These are phyloP conservation scores for Phaffomyces opuntiae DNA, from an alignment of 805 yeast species.

Conservation along the genomic window DNA sequence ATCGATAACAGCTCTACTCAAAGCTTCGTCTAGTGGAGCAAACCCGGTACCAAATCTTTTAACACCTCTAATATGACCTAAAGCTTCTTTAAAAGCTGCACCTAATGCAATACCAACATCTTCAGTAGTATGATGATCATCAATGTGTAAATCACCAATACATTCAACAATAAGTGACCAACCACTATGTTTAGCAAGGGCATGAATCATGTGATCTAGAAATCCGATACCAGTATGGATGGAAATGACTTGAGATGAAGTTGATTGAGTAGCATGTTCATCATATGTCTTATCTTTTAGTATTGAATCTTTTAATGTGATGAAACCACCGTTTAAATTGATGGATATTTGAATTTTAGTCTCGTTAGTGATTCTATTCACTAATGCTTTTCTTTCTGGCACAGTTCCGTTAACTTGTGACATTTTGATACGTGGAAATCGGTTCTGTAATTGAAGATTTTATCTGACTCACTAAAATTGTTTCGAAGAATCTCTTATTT, in stretches of 20 bases:
- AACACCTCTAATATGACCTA: constrained; percentile 86
- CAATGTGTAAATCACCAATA: constrained; percentile 90
- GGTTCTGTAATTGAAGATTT: neutral
- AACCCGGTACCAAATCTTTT: constrained; percentile 88
- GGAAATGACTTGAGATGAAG: constrained; percentile 65
- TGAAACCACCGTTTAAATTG: constrained; percentile 78
- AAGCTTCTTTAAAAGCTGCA: constrained; percentile 77
- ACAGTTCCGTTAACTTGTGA: neutral
- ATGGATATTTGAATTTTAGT: constrained; percentile 86
- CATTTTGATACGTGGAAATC: neutral
- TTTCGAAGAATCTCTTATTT: neutral
- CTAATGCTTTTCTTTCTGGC: constrained; percentile 26
- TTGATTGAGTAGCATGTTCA: constrained; percentile 60
- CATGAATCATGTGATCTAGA: constrained; percentile 95
- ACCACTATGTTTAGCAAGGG: constrained; percentile 93
- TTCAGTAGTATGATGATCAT: constrained; percentile 96
- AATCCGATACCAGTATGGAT: constrained; percentile 93
- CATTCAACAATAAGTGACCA: constrained; percentile 91
- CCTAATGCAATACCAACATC: constrained; percentile 94
- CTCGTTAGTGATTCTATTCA: constrained; percentile 75
- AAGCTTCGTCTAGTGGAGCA: constrained; percentile 96
- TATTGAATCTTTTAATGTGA: constrained; percentile 56
- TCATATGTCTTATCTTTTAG: constrained; percentile 31
- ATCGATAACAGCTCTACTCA: constrained; percentile 94
- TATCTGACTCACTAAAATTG: neutral